A percentile compares a stretch with the other conserved stretches of the same genome.
These are phyloP conservation scores for Kodamaea fukazawae DNA, from an alignment of 805 yeast genomes.

Conservation along the genomic window DNA sequence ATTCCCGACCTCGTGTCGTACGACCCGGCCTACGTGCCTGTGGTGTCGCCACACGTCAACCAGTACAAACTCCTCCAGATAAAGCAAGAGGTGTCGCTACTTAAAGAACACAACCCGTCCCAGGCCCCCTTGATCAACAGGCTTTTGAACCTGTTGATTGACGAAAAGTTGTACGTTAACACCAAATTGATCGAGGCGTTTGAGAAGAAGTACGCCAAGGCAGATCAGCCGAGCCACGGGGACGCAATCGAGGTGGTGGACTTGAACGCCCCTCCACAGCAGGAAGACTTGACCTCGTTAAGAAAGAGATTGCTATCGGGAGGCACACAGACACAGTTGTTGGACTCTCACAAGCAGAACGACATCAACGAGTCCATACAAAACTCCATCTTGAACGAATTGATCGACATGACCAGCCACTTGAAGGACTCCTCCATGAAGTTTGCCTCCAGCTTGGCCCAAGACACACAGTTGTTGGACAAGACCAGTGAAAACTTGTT, in stretches of 20 bases:
- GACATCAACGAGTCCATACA: slow-evolving; percentile 45
- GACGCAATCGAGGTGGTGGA: slow-evolving; percentile 1
- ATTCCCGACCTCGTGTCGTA: slow-evolving; percentile 8
- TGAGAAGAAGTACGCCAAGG: slow-evolving; percentile 6
- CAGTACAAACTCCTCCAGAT: slow-evolving; percentile 21
- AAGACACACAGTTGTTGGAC: slow-evolving; percentile 30
- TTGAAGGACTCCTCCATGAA: slow-evolving; percentile 45
- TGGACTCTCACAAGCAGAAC: slow-evolving; percentile 18
- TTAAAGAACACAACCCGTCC: slow-evolving; percentile 10
- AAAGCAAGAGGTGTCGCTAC: slow-evolving; percentile 13
- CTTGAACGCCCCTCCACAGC: slow-evolving; percentile 1
- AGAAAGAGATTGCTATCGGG: slow-evolving; percentile 25
- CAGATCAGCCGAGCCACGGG: background rate
- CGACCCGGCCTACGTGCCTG: slow-evolving; percentile 3
- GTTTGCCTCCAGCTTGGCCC: slow-evolving; percentile 23
- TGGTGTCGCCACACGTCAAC: slow-evolving; percentile 21
- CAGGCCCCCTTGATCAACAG: slow-evolving; percentile 14
- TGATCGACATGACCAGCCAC: slow-evolving; percentile 45
- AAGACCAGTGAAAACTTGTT: slow-evolving; percentile 35
- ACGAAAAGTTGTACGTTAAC: slow-evolving; percentile 22
- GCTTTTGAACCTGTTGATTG: slow-evolving; percentile 17
- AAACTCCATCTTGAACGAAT: slow-evolving; percentile 47
- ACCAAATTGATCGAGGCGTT: slow-evolving; percentile 14
- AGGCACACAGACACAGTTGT: slow-evolving; percentile 16
- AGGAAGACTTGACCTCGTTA: slow-evolving; percentile 21